A percentile compares a stretch with the other conserved stretches of the same genome.
Conservation (phyloP, 1,284 basidiomycete species). For the Meripilus lineatus region DNA sequence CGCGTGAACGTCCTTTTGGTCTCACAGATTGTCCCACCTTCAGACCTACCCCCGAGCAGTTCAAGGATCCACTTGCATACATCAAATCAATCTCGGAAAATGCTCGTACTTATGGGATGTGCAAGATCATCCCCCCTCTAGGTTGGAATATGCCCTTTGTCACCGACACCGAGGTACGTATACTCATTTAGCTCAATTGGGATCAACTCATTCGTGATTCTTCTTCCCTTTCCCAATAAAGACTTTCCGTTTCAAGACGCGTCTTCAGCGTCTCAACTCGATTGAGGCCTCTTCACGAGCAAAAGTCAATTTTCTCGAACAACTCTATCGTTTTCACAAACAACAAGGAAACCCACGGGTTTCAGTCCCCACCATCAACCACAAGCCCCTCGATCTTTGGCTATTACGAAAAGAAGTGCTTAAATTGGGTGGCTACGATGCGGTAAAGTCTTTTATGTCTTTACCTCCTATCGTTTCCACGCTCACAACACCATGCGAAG, state of each 20-base stretch:
- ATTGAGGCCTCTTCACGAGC: constrained; percentile 97
- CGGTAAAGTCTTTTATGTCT: constrained; percentile 44
- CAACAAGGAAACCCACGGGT: constrained; percentile 87
- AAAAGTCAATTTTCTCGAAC: constrained; percentile 96
- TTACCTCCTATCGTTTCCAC: constrained; percentile 9
- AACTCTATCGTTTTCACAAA: constrained; percentile 89
- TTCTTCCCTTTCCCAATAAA: constrained; percentile 33
- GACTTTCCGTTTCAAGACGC: constrained; percentile 92
- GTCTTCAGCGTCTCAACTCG: constrained; percentile 92
- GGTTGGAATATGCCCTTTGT: constrained; percentile 97
- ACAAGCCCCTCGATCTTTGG: constrained; percentile 91
- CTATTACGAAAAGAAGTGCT: constrained; percentile 88
- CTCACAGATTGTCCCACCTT: constrained; percentile 89
- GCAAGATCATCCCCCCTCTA: constrained; percentile 92
- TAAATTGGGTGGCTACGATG: constrained; percentile 82
- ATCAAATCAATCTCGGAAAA: constrained; percentile 80
- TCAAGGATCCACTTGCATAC: constrained; percentile 94
- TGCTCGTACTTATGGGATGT: constrained; percentile 84
- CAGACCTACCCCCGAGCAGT: constrained; percentile 87
- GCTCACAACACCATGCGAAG: constrained; percentile 33
- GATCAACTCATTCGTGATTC: constrained; percentile 14
- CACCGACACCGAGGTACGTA: constrained; percentile 83
- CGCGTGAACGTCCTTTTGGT: constrained; percentile 68
- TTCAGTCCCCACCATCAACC: constrained; percentile 88
- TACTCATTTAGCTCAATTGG: constrained; percentile 26